A percentile compares a stretch with the other conserved stretches of the same genome.
phyloP scores from a whole-genome alignment of 1,139 yeast genomes.

The Blastobotrys illinoisensis region DNA sequence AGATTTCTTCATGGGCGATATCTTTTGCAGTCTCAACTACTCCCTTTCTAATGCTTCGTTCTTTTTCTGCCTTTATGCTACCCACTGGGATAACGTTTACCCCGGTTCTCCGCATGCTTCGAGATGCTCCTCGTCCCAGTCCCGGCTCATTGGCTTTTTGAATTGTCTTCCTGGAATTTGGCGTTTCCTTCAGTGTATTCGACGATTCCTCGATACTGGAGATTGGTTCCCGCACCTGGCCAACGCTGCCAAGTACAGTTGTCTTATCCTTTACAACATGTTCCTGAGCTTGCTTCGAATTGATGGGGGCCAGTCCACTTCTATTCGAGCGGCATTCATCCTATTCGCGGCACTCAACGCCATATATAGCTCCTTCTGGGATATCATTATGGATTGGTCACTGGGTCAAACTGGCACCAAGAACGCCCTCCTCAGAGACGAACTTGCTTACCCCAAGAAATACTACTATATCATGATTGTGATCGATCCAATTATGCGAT shows the following conservation, averaged over 20 bases:
- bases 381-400: constrained; percentile 93
- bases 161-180: constrained; percentile 81
- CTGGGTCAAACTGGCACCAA: constrained; percentile 70
- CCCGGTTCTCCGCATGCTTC: constrained; percentile 41
- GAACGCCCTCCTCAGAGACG: constrained; percentile 60
- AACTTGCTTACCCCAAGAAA: constrained; percentile 59
- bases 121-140: constrained; percentile 71
- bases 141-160: constrained; percentile 74
- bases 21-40: constrained; percentile 81
- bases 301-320: constrained; percentile 35
- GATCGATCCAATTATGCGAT: constrained; percentile 65
- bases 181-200: constrained; percentile 82
- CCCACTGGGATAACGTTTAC: constrained; percentile 46
- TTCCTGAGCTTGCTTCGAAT: constrained; percentile 79
- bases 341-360: constrained; percentile 72
- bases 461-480: constrained; percentile 72
- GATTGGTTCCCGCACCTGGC: constrained; percentile 97
- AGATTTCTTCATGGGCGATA: constrained; percentile 90
- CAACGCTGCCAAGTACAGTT: constrained; percentile 72
- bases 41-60: constrained; percentile 80
- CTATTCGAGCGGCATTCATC: constrained; percentile 56
- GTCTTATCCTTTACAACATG: constrained; percentile 63
- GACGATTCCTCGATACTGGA: constrained; percentile 90
- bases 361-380: constrained; percentile 71
- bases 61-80: constrained; percentile 75